A percentile compares a stretch with the other conserved stretches of the same genome.
Conservation (phyloP, 495 filamentous ascomycete species). For the Penicillium simplicissimum region DNA sequence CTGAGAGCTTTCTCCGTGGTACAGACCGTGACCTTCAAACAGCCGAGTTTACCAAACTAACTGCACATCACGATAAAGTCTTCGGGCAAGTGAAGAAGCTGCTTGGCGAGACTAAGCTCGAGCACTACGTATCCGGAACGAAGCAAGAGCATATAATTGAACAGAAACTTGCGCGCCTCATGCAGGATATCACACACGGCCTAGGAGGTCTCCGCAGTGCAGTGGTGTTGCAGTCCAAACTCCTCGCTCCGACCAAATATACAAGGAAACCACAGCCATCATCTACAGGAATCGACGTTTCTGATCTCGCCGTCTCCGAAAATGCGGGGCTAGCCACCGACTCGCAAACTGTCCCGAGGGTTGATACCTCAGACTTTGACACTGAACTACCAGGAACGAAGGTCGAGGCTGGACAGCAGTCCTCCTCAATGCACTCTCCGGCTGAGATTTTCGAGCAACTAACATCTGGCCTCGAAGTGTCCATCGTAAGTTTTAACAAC, state of each 20-base stretch:
- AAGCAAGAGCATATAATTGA: constrained; percentile 81
- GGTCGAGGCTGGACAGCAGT: constrained; percentile 5
- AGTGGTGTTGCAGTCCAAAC: constrained; percentile 61
- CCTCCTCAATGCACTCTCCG: constrained; percentile 4
- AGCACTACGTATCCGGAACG: constrained; percentile 81
- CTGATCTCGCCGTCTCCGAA: not conserved
- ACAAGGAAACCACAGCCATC: not conserved
- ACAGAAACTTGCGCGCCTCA: constrained; percentile 73
- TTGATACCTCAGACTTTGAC: not conserved
- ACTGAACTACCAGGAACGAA: not conserved
- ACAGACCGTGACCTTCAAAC: constrained; percentile 75
- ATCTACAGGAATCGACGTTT: not conserved
- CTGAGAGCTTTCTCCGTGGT: constrained; percentile 79
- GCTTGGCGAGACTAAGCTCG: constrained; percentile 82
- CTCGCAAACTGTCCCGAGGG: not conserved
- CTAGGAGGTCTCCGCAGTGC: constrained; percentile 90
- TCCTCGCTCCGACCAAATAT: not conserved
- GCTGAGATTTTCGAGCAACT: constrained; percentile 25
- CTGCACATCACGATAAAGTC: constrained; percentile 62
- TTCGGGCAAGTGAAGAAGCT: constrained; percentile 75
- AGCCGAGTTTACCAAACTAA: constrained; percentile 60
- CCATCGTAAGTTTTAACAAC: not conserved
- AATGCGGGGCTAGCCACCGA: not conserved
- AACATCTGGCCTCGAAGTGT: constrained; percentile 6
- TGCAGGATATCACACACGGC: constrained; percentile 85